Base-by-base conservation (phyloP, 495 filamentous ascomycete genomes). In the Tuber borchii region DNA sequence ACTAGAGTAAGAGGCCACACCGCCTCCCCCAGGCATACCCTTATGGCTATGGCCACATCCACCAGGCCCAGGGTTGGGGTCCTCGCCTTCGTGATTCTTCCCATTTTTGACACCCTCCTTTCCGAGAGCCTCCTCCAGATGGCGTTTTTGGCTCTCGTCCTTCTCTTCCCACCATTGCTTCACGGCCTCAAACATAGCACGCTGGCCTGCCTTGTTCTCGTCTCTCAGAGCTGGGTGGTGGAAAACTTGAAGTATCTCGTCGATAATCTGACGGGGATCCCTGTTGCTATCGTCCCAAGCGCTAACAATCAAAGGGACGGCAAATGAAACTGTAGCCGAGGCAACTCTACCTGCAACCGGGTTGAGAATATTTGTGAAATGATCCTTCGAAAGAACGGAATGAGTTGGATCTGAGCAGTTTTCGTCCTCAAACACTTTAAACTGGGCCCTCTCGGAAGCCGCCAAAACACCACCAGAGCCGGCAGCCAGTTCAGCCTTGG, bases 341-440 rank as follows among this genome's bases (percentile, higher is more conserved):
- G 93, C 93, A 77, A 93, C 88, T 72, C 90, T 91, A 31, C 93
- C 93, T 17, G 93, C 93, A 44, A 92, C 88, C 81, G 94, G 92
- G 81, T 97, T 97, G 73, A 97, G 89, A 26, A 94, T 85, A 80
- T 93, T 93, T 71, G 90, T 90, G 83, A 95, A 97, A 82, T 97
- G 93, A 79, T 96, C 93, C 86, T 97, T 97, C 46, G 92, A 92
- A 31, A 97, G 88, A 91, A 97, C 95, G 17, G 92, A 94, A 83
- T 97, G 93, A 7, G 93, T 97, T 2, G 93, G 93, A 82, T 97
- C 90, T 20, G 89, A 88, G 71, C 83, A 91, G 51, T 85, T 72
- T 75, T 93, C 90, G 77, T 97, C 90, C 31, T 91, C 83, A 84
- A 96, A 97, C 40, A 97, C 93, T 72, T 92, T 88, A 75, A 90